These are phyloP conservation scores for Aspergillus ochraceoroseus DNA, from an alignment of 2,329 filamentous ascomycete genomes.

Conservation along the genomic window DNA sequence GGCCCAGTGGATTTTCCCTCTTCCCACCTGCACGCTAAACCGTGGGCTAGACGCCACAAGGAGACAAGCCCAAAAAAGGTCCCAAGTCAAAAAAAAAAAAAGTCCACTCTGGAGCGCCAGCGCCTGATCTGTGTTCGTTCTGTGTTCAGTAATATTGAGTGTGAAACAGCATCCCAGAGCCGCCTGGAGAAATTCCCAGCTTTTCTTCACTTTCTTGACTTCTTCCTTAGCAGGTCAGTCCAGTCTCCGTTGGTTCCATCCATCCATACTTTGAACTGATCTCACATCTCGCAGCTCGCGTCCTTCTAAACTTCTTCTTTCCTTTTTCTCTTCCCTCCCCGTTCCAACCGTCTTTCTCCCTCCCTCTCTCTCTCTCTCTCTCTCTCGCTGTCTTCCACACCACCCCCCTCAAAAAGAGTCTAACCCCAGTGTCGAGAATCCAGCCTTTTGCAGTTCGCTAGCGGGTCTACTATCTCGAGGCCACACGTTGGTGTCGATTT, in stretches of 20 bases:
- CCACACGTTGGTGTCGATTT: slow-evolving; percentile 27
- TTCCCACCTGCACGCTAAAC: slow-evolving; percentile 20
- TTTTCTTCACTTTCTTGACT: slow-evolving; percentile 1
- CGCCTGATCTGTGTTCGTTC: no score
- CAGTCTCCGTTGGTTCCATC: slow-evolving; percentile 7
- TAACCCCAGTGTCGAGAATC: slow-evolving; percentile 6
- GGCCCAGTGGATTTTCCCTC: slow-evolving; percentile 15
- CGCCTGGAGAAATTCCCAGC: slow-evolving; percentile 21
- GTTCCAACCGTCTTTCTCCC: slow-evolving; percentile 1
- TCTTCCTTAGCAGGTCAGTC: no score
- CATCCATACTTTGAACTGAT: no score
- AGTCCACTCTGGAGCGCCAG: slow-evolving; percentile 10
- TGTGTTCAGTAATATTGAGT: no score
- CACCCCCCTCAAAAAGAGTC: slow-evolving; percentile 6
- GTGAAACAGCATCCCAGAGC: slow-evolving; percentile 20
- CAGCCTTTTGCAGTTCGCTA: slow-evolving; percentile 20
- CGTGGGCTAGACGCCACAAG: slow-evolving; percentile 26
- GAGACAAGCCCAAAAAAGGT: slow-evolving; percentile 18
- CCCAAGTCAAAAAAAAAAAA: slow-evolving; percentile 13
- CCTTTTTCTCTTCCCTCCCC: neutral
- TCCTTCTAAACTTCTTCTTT: slow-evolving; percentile 7
- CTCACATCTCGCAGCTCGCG: no score
- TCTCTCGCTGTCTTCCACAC: slow-evolving; percentile 2
- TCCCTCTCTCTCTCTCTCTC: slow-evolving; percentile 7
- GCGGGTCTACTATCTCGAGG: slow-evolving; percentile 26